Evolutionary conservation across 352 stramenopile species (phyloP).

Genomic region (Phytophthora ramorum): DNA sequence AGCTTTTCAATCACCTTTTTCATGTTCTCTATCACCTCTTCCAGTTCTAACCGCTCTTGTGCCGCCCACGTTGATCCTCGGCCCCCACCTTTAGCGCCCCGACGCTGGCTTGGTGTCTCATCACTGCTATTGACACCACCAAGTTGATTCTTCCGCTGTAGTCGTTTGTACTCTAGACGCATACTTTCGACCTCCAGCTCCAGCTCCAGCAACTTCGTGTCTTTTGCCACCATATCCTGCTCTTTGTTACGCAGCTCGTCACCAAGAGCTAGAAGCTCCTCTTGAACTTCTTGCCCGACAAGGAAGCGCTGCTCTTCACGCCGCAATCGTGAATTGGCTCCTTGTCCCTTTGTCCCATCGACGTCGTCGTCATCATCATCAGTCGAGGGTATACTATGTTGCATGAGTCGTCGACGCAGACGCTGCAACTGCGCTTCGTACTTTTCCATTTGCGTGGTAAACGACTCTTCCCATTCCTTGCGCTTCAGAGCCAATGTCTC

Average conservation of each 20-base stretch:
- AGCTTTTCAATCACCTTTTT: slow-evolving; percentile 86
- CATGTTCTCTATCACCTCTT: slow-evolving; percentile 84
- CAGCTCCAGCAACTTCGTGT: slow-evolving; percentile 70
- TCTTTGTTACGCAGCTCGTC: slow-evolving; percentile 63
- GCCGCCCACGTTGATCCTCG: slow-evolving; percentile 23
- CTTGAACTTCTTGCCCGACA: slow-evolving; percentile 45
- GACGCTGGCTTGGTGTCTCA: slow-evolving; percentile 16
- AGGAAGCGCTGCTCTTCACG: slow-evolving; percentile 64
- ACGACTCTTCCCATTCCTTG: slow-evolving; percentile 67
- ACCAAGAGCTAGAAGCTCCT: slow-evolving; percentile 50
- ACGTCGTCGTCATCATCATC: slow-evolving; percentile 17
- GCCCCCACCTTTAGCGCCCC: slow-evolving; percentile 10
- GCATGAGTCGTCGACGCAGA: slow-evolving; percentile 49
- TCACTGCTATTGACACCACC: slow-evolving; percentile 6
- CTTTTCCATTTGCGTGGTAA: slow-evolving; percentile 55
- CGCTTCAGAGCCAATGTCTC: slow-evolving; percentile 69
- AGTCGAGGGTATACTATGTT: slow-evolving; percentile 33
- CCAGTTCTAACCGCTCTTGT: slow-evolving; percentile 63
- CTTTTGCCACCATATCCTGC: slow-evolving; percentile 57
- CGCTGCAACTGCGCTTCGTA: slow-evolving; percentile 64
- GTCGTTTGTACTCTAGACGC: slow-evolving; percentile 62
- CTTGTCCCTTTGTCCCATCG: slow-evolving; percentile 5
- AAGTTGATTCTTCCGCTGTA: slow-evolving; percentile 51
- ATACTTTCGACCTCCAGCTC: slow-evolving; percentile 77
- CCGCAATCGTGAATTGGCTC: slow-evolving; percentile 27